Base-by-base conservation (phyloP, 306 rosid species). In the Delonix regia region DNA sequence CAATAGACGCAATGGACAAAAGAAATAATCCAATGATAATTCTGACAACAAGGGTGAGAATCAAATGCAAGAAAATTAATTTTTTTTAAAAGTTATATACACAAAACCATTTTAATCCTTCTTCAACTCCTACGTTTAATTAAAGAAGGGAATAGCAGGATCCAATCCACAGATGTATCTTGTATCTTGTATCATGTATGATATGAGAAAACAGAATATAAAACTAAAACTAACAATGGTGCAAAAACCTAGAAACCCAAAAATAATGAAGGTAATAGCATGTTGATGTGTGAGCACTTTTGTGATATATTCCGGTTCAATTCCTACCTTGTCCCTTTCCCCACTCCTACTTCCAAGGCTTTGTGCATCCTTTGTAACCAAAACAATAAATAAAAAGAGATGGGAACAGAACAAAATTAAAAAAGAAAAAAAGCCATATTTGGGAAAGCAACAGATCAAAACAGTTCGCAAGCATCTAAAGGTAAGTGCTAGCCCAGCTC, bases 121-220 rank as follows among this genome's bases (percentile, higher is more conserved):
- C 71, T 34, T 39, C 55, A 44, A 69, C 41, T 59, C 51, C 30
- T 33, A 69, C 63, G 56, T 80, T 73, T 73, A 44, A 65, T 60
- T 16, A 75, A 56, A 63, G 53, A 56, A 63, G 53, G n/a, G 42
- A 73, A 74, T 49, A 14, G 45, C 76, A 64, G 69, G 82, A 66
- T 28, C 71, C 44, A 47, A 71, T 42, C 64, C 51, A 72, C 33
- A 34, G 41, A 62, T 55, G 9, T 45, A 39, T 44, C 61, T 9
- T 49, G 55, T 51, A 7, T 55, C 62, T 30, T n/a, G n/a, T n/a
- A n/a, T n/a, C n/a, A 62, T 49, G 33, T 63, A 41, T 59, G 47
- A 76, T 34, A 36, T 22, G 69, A 51, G 71, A 22, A 59, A 71
- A 63, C 11, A 42, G 9, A 38, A 28, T 41, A 53, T 24, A 33